Percentiles rank a stretch among this genome's conserved stretches.
phyloP scores from a whole-genome alignment of 2,329 filamentous ascomycete genomes.

The Trichoderma sp. region DNA sequence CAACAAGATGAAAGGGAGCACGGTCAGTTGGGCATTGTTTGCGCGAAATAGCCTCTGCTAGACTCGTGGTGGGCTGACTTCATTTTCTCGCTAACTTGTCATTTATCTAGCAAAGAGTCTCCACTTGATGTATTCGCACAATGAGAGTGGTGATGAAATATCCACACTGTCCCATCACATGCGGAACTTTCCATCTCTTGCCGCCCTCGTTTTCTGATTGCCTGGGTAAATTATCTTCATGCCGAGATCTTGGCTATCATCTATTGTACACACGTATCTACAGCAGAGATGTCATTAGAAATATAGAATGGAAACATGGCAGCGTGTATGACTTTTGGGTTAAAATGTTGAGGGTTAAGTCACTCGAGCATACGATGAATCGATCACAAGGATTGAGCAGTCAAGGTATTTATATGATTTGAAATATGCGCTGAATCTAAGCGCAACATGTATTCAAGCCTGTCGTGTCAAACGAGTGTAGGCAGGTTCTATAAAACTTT shows the following conservation, averaged over 20 bases:
- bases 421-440: neutral
- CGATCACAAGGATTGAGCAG: neutral
- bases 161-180: neutral
- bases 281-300: neutral
- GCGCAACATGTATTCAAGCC: neutral
- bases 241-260: neutral
- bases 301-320: neutral
- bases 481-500: neutral
- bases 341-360: neutral
- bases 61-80: neutral
- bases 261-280: accelerated
- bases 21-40: neutral
- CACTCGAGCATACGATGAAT: neutral
- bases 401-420: neutral
- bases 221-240: neutral
- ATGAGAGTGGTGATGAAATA: neutral
- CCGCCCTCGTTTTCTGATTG: neutral
- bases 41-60: neutral
- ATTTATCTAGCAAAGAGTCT: neutral
- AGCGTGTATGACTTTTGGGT: accelerated
- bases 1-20: neutral
- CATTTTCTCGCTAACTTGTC: neutral
- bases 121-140: neutral
- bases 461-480: conserved; percentile 11
- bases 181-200: neutral